Base-by-base conservation (phyloP, 140 eudicot genomes). In the Oenanthe javanica region DNA sequence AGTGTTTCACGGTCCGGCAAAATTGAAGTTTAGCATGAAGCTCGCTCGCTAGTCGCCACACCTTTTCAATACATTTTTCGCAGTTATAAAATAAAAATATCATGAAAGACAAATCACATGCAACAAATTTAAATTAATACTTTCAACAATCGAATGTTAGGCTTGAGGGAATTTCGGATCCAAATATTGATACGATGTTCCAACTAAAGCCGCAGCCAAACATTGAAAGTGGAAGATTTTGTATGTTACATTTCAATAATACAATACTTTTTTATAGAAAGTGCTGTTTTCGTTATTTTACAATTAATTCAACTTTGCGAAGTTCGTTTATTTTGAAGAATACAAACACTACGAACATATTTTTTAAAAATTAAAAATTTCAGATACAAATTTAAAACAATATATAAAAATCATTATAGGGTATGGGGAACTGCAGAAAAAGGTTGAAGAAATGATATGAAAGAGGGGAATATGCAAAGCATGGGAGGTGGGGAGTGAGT, bases 161-260 rank as follows among this genome's bases (percentile, higher is more conserved):
- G 69, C 31, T 59, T 25, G 67, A 61, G 69, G 69, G 69, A 59
- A 61, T 61, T 61, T 61, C 69, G 14, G 36, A 61, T n/a, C 36
- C 69, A n/a, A 61, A 2, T 5, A 9, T 61, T 21, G 69, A 61
- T 61, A n/a, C n/a, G 69, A 61, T 61, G 69, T 61, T 61, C 36
- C 69, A n/a, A n/a, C n/a, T n/a, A n/a, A n/a, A n/a, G n/a, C n/a
- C n/a, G n/a, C n/a, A n/a, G n/a, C n/a, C n/a, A 31, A 61, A 61
- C 69, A 61, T n/a, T 61, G 69, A 61, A 61, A 61, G 69, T 61
- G 69, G 69, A n/a, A 61, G 69, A 61, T 59, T 31, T 6, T 59
- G 67, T 59, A 21, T 21, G 67, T 59, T 6, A 59, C 31, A 59
- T 61, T 61, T 14, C 69, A 61, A 61, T 61, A n/a, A 61, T 61